Evolutionary conservation across 2,329 filamentous ascomycete species (phyloP).

Genomic region (Trichophyton benhamiae): DNA sequence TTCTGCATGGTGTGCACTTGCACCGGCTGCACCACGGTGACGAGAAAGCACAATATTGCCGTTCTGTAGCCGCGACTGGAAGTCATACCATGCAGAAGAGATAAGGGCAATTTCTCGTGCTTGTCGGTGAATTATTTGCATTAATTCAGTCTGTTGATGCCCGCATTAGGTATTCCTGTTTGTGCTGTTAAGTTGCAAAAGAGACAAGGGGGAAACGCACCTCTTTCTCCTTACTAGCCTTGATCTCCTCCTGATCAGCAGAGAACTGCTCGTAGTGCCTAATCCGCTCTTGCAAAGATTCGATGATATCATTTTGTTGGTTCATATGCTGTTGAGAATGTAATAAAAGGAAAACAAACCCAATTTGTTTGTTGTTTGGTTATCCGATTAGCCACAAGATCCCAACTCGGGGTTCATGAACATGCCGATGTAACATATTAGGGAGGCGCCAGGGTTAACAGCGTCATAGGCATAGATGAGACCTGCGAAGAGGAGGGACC

Average conservation of each 20-base stretch:
- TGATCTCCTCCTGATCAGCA: conserved; percentile 26
- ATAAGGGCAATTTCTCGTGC: conserved; percentile 35
- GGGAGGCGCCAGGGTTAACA: conserved; percentile 11
- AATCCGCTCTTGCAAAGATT: conserved; percentile 31
- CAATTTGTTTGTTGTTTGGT: conserved; percentile 3
- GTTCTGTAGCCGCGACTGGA: conserved; percentile 35
- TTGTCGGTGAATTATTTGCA: conserved; percentile 30
- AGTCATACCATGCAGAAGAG: conserved; percentile 37
- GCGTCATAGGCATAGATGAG: conserved; percentile 13
- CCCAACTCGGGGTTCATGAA: conserved; percentile 8
- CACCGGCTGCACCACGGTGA: conserved; percentile 24
- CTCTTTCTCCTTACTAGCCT: conserved; percentile 30
- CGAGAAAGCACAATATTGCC: conserved; percentile 31
- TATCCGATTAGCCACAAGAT: conserved; percentile 12
- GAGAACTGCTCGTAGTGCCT: conserved; percentile 29
- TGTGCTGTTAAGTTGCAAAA: not conserved
- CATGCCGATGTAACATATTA: conserved; percentile 12
- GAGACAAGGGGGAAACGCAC: conserved; percentile 17
- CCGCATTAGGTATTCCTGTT: not conserved
- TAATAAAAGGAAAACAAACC: conserved; percentile 5
- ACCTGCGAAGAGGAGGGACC: conserved; percentile 13
- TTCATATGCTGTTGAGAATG: conserved; percentile 27
- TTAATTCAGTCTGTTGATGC: conserved; percentile 27
- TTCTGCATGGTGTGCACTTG: conserved; percentile 23
- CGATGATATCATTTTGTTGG: conserved; percentile 33